A percentile compares a stretch with the other conserved stretches of the same genome.
Evolutionary conservation across 768 basidiomycete species (phyloP).

Genomic region (Rhizopogon vulgaris): DNA sequence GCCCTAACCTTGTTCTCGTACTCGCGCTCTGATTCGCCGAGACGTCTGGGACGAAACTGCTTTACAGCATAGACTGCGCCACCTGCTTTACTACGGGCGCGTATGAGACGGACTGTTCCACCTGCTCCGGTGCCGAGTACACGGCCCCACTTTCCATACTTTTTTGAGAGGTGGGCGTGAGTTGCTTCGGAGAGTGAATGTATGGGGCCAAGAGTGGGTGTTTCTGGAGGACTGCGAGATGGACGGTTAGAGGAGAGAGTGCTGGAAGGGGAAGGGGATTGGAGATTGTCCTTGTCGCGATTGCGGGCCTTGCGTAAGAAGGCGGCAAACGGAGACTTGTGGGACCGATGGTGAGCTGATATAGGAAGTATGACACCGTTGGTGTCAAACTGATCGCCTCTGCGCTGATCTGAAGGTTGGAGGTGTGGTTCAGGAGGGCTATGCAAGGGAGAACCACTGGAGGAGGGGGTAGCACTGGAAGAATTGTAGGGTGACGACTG

Average conservation of each 20-base stretch:
- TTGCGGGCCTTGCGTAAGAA: conserved; percentile 31
- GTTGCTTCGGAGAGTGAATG: conserved; percentile 74
- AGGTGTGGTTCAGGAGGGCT: conserved; percentile 27
- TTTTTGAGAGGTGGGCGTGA: conserved; percentile 91
- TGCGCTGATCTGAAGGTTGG: conserved; percentile 28
- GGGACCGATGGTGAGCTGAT: conserved; percentile 14
- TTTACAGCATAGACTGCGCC: conserved; percentile 92
- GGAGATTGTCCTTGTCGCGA: conserved; percentile 11
- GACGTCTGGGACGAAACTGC: conserved; percentile 88
- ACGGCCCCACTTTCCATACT: conserved; percentile 98
- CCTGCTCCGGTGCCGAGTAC: conserved; percentile 94
- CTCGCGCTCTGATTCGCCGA: conserved; percentile 89
- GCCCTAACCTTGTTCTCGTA: conserved; percentile 99
- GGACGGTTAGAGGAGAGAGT: conserved; percentile 17
- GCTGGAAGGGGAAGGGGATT: conserved; percentile 27
- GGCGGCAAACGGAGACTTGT: conserved; percentile 22
- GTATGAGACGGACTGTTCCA: conserved; percentile 96
- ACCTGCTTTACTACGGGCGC: conserved; percentile 74
- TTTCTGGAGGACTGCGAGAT: conserved; percentile 20
- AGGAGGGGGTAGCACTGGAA: conserved; percentile 19
- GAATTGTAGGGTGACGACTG: conserved; percentile 16
- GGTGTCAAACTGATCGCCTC: conserved; percentile 31
- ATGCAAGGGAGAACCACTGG: conserved; percentile 22
- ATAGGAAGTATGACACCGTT: conserved; percentile 24
- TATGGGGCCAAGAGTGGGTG: conserved; percentile 29